phyloP scores from a whole-genome alignment of 1,284 basidiomycete species.

The Cutaneotrichosporon sp. region DNA sequence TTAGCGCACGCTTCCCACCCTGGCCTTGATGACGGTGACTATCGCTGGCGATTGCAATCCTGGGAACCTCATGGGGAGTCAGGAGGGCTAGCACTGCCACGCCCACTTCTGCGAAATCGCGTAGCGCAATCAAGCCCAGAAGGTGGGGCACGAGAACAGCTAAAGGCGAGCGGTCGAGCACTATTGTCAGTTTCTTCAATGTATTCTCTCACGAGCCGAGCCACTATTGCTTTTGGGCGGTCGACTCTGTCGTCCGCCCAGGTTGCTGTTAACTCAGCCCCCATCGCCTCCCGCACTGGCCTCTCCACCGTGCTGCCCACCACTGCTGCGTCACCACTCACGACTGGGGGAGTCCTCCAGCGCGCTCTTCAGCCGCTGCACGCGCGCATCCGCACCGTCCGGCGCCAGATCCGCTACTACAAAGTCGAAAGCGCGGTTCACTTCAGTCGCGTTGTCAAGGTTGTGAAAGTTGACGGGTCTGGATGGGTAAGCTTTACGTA shows the following conservation, averaged over 20 bases:
- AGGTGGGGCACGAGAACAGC: conserved; percentile 29
- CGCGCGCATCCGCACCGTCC: conserved; percentile 11
- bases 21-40: neutral
- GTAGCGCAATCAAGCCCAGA: conserved; percentile 21
- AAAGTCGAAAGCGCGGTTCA: conserved; percentile 32
- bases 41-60: neutral
- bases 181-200: conserved; percentile 23
- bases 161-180: conserved; percentile 27
- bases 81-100: conserved; percentile 1
- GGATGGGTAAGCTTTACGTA: conserved; percentile 3
- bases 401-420: conserved; percentile 33
- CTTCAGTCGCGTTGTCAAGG: conserved; percentile 41
- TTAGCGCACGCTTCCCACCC: conserved; percentile 10
- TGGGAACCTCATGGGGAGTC: conserved; percentile 2
- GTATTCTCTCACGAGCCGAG: conserved; percentile 7
- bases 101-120: neutral
- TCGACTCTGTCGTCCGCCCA: conserved; percentile 2
- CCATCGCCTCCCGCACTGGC: neutral
- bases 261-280: neutral
- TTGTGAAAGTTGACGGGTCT: conserved; percentile 37
- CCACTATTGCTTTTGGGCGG: conserved; percentile 9
- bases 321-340: conserved; percentile 18
- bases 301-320: conserved; percentile 5
- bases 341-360: conserved; percentile 29
- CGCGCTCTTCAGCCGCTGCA: conserved; percentile 22